phyloP scores from a whole-genome alignment of 345 rosid genomes.

The Citrus reticulata region DNA sequence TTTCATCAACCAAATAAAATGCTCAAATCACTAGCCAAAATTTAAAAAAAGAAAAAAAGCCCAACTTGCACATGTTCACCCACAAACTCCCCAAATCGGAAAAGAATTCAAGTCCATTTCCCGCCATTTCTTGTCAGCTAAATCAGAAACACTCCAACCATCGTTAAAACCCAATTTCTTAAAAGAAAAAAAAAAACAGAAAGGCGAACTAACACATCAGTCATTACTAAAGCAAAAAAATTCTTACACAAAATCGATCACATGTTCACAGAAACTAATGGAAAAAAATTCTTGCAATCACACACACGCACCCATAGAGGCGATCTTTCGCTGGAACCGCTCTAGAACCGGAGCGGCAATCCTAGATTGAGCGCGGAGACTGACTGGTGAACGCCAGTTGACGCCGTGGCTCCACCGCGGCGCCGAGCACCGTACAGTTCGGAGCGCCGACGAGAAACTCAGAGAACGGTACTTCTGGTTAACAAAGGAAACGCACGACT shows the following conservation, averaged over 20 bases:
- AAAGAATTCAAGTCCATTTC: not conserved
- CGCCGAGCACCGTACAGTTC: conserved; percentile 31
- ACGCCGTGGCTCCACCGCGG: conserved; percentile 39
- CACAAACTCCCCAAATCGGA: not conserved
- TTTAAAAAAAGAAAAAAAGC: too few species aligned
- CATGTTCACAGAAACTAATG: not conserved
- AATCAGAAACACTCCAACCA: not conserved
- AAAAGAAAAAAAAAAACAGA: not conserved
- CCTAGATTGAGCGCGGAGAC: conserved; percentile 48
- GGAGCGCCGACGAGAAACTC: conserved; percentile 39
- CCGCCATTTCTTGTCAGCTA: not conserved
- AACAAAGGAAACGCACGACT: conserved; percentile 20
- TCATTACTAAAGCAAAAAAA: not conserved
- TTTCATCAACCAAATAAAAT: not conserved
- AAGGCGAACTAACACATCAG: not conserved
- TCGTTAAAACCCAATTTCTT: not conserved
- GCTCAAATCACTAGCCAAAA: not conserved
- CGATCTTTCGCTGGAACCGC: conserved; percentile 48
- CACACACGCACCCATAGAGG: conserved; percentile 36
- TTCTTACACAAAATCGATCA: not conserved
- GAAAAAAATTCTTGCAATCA: not conserved
- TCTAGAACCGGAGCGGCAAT: conserved; percentile 34
- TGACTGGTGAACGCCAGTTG: conserved; percentile 35
- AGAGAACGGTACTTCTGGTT: conserved; percentile 26
- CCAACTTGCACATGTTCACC: not conserved